A percentile compares a stretch with the other conserved stretches of the same genome.
Conservation (phyloP, 2,329 filamentous ascomycete genomes). For the Colletotrichum sp. region DNA sequence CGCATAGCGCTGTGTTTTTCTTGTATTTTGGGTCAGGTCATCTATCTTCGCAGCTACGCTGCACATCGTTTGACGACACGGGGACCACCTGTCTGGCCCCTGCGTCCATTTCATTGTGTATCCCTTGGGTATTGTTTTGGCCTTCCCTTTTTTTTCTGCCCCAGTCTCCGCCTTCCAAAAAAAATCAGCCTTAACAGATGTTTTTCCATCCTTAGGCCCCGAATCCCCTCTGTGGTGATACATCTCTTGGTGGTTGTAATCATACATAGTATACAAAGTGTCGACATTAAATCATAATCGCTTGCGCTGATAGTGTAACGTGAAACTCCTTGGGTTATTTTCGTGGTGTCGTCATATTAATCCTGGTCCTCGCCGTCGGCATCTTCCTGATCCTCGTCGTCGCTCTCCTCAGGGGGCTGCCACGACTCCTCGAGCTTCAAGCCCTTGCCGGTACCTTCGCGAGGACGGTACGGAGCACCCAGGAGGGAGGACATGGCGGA, state of each 20-base stretch:
- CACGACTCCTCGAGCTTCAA: constrained; percentile 83
- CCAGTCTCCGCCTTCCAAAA: background rate
- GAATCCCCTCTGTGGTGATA: background rate
- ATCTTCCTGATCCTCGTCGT: constrained; percentile 32
- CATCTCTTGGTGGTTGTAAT: background rate
- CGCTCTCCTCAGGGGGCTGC: constrained; percentile 66
- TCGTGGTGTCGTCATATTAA: background rate
- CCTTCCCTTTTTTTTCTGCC: background rate
- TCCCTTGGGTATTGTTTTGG: background rate
- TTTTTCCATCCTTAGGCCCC: background rate
- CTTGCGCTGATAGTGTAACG: background rate
- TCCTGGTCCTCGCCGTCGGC: constrained; percentile 35
- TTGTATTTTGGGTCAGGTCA: background rate
- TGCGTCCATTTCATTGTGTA: background rate
- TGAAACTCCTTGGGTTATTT: background rate
- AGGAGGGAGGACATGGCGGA: constrained; percentile 60
- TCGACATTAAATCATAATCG: background rate
- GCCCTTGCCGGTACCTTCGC: constrained; percentile 68
- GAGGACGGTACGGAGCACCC: constrained; percentile 49
- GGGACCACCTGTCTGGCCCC: background rate
- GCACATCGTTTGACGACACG: background rate
- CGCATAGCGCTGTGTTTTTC: background rate
- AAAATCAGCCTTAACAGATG: background rate
- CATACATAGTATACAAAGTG: constrained; percentile 16
- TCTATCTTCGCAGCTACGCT: background rate